Base-by-base conservation (phyloP, 2,329 filamentous ascomycete species). In the Davidsoniella neocaledoniae region DNA sequence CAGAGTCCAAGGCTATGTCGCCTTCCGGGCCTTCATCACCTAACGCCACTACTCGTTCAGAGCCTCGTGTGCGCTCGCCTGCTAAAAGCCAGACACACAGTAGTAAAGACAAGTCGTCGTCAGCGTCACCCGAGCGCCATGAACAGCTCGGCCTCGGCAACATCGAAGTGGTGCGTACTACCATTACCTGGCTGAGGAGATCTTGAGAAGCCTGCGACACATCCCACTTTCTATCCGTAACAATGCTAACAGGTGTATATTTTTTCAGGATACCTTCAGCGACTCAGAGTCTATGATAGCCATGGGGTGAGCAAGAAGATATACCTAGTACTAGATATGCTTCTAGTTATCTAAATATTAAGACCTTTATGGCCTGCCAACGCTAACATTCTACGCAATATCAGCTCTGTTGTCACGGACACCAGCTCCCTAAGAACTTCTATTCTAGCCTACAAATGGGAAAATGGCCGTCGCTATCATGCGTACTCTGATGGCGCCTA, bases 401-500 rank as follows among this genome's bases (percentile, higher is more conserved):
- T 17, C 4, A 29, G 46, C 4, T 48, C 46, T 10, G 48, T 44
- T n/a, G 40, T 54, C 2, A 45, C 52, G 2, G 52, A 54, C 29
- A 51, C 52, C 1, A 51, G 39, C 10, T 67, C 64, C 6, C 55
- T 70, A 41, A 62, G 63, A 8, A 68, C 66, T 9, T 68, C 66
- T 50, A 63, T 70, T 38, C 61, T 58, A 47, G 55, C 67, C 26
- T 71, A 68, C 54, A 59, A 63, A 26, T 69, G 65, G 55, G 66
- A 71, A 49, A 64, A 72, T 47, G 69, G 69, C 2, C 63, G 70
- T 0, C 60, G 68, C 2, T 74, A 73, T 42, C 68, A 71, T 53
- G 64, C 62, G 29, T 69, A 65, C 54, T 63, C 65, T 36, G 64
- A 69, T 16, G 71, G 69, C 6, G 57, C 62, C 9, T 67, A 67